Evolutionary conservation across 768 basidiomycete species (phyloP).

Genomic region (Galerina sulciceps): DNA sequence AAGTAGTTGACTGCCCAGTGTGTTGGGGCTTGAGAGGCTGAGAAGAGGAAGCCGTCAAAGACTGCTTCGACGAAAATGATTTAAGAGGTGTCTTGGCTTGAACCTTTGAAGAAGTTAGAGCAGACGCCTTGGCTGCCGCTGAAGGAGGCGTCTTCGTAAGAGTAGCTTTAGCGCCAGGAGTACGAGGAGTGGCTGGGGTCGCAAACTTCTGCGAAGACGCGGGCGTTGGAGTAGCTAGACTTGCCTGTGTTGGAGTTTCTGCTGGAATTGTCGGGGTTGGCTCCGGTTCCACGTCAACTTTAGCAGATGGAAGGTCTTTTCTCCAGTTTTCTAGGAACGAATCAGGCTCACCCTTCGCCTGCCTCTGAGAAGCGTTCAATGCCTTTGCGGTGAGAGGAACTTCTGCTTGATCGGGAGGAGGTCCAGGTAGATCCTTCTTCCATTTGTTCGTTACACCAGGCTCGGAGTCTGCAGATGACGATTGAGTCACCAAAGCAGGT

Average conservation of each 20-base stretch:
- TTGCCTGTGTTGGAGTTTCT: neutral
- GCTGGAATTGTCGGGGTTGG: slow-evolving; percentile 5
- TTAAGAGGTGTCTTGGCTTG: slow-evolving; percentile 30
- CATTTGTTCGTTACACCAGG: slow-evolving; percentile 1
- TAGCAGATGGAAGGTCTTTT: slow-evolving; percentile 26
- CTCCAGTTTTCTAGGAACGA: slow-evolving; percentile 31
- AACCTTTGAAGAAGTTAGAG: slow-evolving; percentile 7
- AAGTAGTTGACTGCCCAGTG: slow-evolving; percentile 34
- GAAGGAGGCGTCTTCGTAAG: slow-evolving; percentile 26
- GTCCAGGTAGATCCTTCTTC: slow-evolving; percentile 9
- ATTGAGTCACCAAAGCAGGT: slow-evolving; percentile 37
- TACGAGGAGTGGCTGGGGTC: slow-evolving; percentile 16
- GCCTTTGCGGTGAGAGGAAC: slow-evolving; percentile 29
- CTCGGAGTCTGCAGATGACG: slow-evolving; percentile 22
- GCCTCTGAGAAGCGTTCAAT: slow-evolving; percentile 23
- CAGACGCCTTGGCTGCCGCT: slow-evolving; percentile 3
- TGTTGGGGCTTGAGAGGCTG: slow-evolving; percentile 38
- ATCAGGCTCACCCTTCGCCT: slow-evolving; percentile 22
- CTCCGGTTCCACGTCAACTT: slow-evolving; percentile 20
- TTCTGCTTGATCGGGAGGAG: slow-evolving; percentile 22
- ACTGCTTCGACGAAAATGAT: slow-evolving; percentile 23
- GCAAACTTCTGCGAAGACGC: slow-evolving; percentile 14
- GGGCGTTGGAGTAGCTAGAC: slow-evolving; percentile 19
- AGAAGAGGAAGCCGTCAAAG: slow-evolving; percentile 23
- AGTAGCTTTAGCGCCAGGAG: slow-evolving; percentile 18